phyloP scores from a whole-genome alignment of 768 basidiomycete genomes.

The Coprinellus micaceus region DNA sequence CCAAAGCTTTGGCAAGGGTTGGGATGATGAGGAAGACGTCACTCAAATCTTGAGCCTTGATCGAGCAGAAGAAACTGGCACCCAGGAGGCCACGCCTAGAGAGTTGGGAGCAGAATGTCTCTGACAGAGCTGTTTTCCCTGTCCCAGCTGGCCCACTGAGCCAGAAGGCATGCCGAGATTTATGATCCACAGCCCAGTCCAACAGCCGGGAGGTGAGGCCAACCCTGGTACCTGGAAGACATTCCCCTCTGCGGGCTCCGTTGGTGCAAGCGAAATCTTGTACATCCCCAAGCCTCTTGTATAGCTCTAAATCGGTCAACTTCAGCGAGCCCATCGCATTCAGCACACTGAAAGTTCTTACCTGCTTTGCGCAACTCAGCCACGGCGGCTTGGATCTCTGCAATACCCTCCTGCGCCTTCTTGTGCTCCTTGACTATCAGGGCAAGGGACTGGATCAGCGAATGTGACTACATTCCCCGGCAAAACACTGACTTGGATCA shows the following conservation, averaged over 20 bases:
- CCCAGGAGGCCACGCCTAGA: slow-evolving; percentile 1
- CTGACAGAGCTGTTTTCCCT: slow-evolving; percentile 10
- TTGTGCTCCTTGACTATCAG: neutral
- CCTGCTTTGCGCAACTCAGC: neutral
- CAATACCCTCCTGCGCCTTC: neutral
- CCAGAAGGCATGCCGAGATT: slow-evolving; percentile 3
- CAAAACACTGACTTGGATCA: neutral
- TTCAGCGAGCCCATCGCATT: neutral
- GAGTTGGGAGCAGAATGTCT: slow-evolving; percentile 6
- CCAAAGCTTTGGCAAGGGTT: neutral
- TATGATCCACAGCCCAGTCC: neutral
- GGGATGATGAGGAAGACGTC: slow-evolving; percentile 2
- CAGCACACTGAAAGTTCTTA: neutral
- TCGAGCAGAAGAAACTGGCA: slow-evolving; percentile 10
- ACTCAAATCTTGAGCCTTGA: neutral
- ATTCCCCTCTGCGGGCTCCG: neutral
- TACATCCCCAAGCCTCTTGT: neutral
- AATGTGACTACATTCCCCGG: neutral
- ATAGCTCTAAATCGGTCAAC: neutral
- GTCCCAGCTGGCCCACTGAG: slow-evolving; percentile 6
- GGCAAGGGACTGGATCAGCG: too few species aligned
- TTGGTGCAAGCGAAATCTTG: neutral
- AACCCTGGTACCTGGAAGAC: neutral
- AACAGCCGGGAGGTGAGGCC: neutral
- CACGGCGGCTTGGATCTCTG: neutral